A percentile compares a stretch with the other conserved stretches of the same genome.
phyloP scores from a whole-genome alignment of 306 rosid species.

The Quillaja saponaria region DNA sequence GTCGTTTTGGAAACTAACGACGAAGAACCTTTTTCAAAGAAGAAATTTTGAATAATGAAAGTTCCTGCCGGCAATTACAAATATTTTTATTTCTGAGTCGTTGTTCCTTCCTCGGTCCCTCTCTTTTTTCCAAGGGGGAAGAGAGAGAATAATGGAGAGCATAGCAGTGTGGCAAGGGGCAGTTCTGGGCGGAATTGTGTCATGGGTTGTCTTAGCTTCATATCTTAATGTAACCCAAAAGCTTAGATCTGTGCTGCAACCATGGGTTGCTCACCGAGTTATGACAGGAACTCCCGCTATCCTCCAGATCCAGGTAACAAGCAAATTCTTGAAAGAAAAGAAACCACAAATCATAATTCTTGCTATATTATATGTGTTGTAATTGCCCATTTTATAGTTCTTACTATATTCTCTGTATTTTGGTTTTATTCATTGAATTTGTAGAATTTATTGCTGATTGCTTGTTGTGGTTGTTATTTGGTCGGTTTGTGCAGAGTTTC shows the following conservation, averaged over 20 bases:
- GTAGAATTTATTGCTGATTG: not conserved
- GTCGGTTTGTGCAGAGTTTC: constrained; percentile 38
- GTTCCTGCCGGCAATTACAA: constrained; percentile 4
- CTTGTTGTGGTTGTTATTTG: constrained; percentile 12
- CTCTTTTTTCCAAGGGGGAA: constrained; percentile 22
- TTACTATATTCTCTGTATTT: not conserved
- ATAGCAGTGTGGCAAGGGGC: constrained; percentile 67
- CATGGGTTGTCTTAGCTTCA: constrained; percentile 61
- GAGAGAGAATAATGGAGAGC: constrained; percentile 54
- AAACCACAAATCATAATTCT: constrained; percentile 27
- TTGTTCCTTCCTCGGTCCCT: constrained; percentile 15
- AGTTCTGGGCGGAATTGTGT: constrained; percentile 57
- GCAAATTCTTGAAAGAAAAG: constrained; percentile 2
- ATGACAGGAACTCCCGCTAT: constrained; percentile 51
- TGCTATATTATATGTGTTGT: not conserved
- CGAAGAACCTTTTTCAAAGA: too few species aligned
- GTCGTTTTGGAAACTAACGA: too few species aligned
- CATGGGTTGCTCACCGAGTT: constrained; percentile 66
- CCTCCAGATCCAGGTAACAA: constrained; percentile 78
- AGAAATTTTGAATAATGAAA: not conserved
- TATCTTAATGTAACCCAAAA: constrained; percentile 63
- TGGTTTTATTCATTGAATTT: not conserved
- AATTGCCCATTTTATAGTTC: constrained; percentile 16
- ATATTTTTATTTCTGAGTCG: constrained; percentile 25
- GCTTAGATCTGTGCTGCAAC: constrained; percentile 77